phyloP scores from a whole-genome alignment of 2,329 filamentous ascomycete genomes.

The Dothistroma pini region DNA sequence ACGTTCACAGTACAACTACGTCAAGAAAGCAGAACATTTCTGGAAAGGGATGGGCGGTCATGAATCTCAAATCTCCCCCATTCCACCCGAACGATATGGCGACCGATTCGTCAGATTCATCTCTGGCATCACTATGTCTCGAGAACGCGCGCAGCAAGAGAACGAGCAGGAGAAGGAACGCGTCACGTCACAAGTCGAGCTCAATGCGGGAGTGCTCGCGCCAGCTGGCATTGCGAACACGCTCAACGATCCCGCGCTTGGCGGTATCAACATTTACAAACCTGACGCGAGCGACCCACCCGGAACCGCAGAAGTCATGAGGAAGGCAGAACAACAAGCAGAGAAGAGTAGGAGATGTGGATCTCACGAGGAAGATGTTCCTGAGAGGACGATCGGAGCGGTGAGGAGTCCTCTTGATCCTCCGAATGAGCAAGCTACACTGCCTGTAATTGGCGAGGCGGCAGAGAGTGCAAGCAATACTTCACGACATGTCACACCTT shows the following conservation, averaged over 20 bases:
- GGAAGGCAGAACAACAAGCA: constrained; percentile 58
- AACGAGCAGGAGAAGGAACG: constrained; percentile 51
- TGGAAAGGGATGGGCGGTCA: constrained; percentile 89
- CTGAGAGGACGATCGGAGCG: constrained; percentile 58
- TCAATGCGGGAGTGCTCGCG: constrained; percentile 19
- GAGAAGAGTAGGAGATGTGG: constrained; percentile 54
- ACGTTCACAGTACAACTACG: constrained; percentile 69
- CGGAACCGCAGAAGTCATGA: constrained; percentile 54
- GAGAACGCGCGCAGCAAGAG: constrained; percentile 56
- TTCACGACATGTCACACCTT: constrained; percentile 20
- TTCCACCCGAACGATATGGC: constrained; percentile 85
- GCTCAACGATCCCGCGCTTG: constrained; percentile 37
- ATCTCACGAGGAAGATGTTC: constrained; percentile 53
- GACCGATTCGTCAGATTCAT: constrained; percentile 94
- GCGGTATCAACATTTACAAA: constrained; percentile 37
- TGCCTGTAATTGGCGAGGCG: constrained; percentile 90
- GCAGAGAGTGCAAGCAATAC: constrained; percentile 66
- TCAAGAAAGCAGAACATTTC: constrained; percentile 95
- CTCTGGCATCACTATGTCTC: constrained; percentile 81
- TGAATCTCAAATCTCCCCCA: constrained; percentile 83
- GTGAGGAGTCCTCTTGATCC: constrained; percentile 51
- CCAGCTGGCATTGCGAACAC: constrained; percentile 27
- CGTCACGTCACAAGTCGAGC: constrained; percentile 29
- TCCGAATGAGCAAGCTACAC: constrained; percentile 54
- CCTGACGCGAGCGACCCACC: constrained; percentile 27